Conservation (phyloP, 257 asterid species). For the Paraleonurus japonicus region DNA sequence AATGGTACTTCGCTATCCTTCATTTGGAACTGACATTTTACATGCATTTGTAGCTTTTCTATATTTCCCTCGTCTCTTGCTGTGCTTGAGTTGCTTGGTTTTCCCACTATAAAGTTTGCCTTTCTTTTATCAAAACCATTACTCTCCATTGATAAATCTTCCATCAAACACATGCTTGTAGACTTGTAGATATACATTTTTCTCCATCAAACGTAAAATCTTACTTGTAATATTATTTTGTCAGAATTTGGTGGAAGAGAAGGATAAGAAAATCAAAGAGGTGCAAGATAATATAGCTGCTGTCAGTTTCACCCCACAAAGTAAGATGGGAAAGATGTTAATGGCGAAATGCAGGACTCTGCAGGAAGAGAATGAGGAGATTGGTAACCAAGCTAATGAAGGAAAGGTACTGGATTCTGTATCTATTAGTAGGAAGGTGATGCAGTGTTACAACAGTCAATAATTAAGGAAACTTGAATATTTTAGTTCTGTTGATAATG, state of each 20-base stretch:
- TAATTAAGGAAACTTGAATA: not conserved
- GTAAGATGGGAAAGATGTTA: slow-evolving; percentile 96
- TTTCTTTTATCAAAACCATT: not conserved
- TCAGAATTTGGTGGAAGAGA: slow-evolving; percentile 97
- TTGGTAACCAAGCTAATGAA: slow-evolving; percentile 95
- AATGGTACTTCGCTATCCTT: not conserved
- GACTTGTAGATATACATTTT: not conserved
- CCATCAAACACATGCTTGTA: not conserved
- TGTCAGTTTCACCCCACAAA: slow-evolving; percentile 89
- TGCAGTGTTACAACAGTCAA: not conserved
- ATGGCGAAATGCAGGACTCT: slow-evolving; percentile 96
- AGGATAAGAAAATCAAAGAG: slow-evolving; percentile 90
- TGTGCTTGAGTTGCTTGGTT: slow-evolving; percentile 3
- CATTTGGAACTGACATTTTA: not conserved
- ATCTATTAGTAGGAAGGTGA: not conserved
- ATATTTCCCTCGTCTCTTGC: not conserved
- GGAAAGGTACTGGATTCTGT: slow-evolving; percentile 69
- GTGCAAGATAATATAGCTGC: slow-evolving; percentile 90
- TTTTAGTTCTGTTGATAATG: slow-evolving; percentile 1
- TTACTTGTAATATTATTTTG: slow-evolving; percentile 21
- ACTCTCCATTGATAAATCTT: not conserved
- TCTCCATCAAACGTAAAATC: not conserved
- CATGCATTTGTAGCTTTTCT: not conserved
- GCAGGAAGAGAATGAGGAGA: slow-evolving; percentile 96
- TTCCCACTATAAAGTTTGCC: slow-evolving; percentile 2